Conservation (phyloP, 2,329 filamentous ascomycete genomes). For the Fonsecaea multimorphosa region DNA sequence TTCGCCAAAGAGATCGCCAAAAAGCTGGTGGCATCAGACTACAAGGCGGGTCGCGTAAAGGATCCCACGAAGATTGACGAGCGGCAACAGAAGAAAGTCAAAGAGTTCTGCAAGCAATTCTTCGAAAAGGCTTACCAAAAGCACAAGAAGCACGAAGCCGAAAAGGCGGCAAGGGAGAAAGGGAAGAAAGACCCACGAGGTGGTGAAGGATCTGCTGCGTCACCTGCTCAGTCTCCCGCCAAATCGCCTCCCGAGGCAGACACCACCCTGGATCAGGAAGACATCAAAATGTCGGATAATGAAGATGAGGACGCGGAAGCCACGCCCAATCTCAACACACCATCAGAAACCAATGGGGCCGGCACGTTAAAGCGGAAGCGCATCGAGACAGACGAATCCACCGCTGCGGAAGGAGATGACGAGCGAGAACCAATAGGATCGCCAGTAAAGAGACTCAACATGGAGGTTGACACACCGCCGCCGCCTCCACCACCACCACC, state of each 20-base stretch:
- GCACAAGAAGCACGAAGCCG: slow-evolving; percentile 71
- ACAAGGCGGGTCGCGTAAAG: slow-evolving; percentile 83
- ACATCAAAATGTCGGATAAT: slow-evolving; percentile 52
- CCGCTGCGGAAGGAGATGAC: slow-evolving; percentile 35
- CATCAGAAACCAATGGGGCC: slow-evolving; percentile 33
- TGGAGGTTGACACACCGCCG: slow-evolving; percentile 39
- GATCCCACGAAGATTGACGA: slow-evolving; percentile 78
- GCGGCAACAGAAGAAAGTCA: slow-evolving; percentile 82
- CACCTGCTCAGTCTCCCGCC: slow-evolving; percentile 35
- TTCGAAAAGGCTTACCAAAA: slow-evolving; percentile 85
- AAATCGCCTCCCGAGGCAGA: slow-evolving; percentile 40
- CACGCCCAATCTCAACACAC: slow-evolving; percentile 39
- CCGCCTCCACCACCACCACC: slow-evolving; percentile 45
- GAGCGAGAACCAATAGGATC: slow-evolving; percentile 33
- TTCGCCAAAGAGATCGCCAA: slow-evolving; percentile 76
- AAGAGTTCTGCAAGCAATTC: slow-evolving; percentile 81
- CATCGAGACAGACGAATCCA: slow-evolving; percentile 33
- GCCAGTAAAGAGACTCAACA: slow-evolving; percentile 34
- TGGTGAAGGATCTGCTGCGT: slow-evolving; percentile 32
- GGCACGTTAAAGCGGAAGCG: slow-evolving; percentile 69
- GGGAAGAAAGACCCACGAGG: slow-evolving; percentile 40
- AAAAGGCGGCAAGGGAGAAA: slow-evolving; percentile 59
- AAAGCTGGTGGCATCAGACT: slow-evolving; percentile 89
- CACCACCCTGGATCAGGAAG: slow-evolving; percentile 38
- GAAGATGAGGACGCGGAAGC: slow-evolving; percentile 48